Base-by-base conservation (phyloP, 352 stramenopile genomes). In the Phytophthora hybrid region DNA sequence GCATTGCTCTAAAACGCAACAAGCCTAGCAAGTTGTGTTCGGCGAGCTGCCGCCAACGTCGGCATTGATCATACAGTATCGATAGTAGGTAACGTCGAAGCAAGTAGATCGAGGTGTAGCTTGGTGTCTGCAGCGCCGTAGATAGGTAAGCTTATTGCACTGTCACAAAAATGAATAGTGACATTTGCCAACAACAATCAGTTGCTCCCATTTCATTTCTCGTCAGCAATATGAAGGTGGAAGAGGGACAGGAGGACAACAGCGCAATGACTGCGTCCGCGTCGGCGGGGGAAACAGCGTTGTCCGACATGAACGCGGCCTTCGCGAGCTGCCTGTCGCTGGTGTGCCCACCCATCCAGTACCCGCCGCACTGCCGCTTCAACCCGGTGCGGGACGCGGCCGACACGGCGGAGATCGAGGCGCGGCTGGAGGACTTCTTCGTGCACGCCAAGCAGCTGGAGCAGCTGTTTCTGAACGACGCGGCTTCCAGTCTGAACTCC, bases 361-460 rank as follows among this genome's bases (percentile, higher is more conserved):
- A 95, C 76, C 87, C 88, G 39, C 88, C 88, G 55, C 88, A 93
- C 70, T 93, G 84, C 63, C 88, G 87, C n/a, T 91, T 93, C 57
- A 95, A 95, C 61, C 88, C 88, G 4, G 84, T 95, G 68, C 88
- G 92, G 32, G 88, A 95, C 66, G 83, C 88, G 18, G 87, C 88
- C 44, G 88, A 95, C 75, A 89, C 87, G 51, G 75, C 79, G 37
- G 88, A 94, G 81, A 81, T 94, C 63, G 83, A 93, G 52, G 66
- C 76, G 56, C 82, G 83, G 9, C 79, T 95, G 13, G 84, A 93
- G 65, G 79, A 91, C 63, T 93, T 94, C 69, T 95, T 95, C 53
- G 56, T 93, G 64, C 83, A 90, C 65, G 88, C 88, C 37, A 95
- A 95, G 86, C 86, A 93, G 73, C 74, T 94, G 19, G 88, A 95